Evolutionary conservation across 495 filamentous ascomycete genomes (phyloP).

Genomic region (Penicillium soppii): DNA sequence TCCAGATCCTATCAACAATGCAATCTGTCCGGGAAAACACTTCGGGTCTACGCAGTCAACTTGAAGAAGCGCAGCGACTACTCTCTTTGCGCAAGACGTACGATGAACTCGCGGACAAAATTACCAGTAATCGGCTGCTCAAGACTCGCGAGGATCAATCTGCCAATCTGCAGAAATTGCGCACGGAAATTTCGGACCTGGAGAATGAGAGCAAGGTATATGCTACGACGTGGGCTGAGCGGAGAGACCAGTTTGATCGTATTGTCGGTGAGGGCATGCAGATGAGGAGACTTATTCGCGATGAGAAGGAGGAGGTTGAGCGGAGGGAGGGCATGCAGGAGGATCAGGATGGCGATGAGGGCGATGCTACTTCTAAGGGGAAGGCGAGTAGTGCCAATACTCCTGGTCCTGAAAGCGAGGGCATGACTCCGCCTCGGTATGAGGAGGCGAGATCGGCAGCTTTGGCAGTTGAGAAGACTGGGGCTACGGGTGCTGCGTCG

Average conservation of each 20-base stretch:
- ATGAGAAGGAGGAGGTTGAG: slow-evolving; percentile 90
- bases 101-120: slow-evolving; percentile 81
- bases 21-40: slow-evolving; percentile 77
- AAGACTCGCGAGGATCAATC: slow-evolving; percentile 81
- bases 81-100: slow-evolving; percentile 81
- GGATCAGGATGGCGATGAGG: slow-evolving; percentile 72
- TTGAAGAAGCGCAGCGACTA: slow-evolving; percentile 73
- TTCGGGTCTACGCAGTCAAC: slow-evolving; percentile 61
- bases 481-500: slow-evolving; percentile 31
- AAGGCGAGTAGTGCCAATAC: slow-evolving; percentile 59
- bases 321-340: slow-evolving; percentile 76
- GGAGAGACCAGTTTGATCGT: slow-evolving; percentile 81
- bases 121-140: slow-evolving; percentile 76
- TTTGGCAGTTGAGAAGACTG: slow-evolving; percentile 38
- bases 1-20: slow-evolving; percentile 71
- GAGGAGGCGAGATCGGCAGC: slow-evolving; percentile 37
- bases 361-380: slow-evolving; percentile 53
- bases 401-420: slow-evolving; percentile 59
- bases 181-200: slow-evolving; percentile 84
- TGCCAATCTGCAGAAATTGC: slow-evolving; percentile 72
- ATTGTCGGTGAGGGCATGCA: slow-evolving; percentile 91
- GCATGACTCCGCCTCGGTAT: slow-evolving; percentile 47
- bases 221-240: slow-evolving; percentile 78
- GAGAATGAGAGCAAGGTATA: slow-evolving; percentile 81
- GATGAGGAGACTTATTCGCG: slow-evolving; percentile 79